A percentile compares a stretch with the other conserved stretches of the same genome.
phyloP scores from a whole-genome alignment of 2,329 filamentous ascomycete species.

The Pyricularia pennisetigena region DNA sequence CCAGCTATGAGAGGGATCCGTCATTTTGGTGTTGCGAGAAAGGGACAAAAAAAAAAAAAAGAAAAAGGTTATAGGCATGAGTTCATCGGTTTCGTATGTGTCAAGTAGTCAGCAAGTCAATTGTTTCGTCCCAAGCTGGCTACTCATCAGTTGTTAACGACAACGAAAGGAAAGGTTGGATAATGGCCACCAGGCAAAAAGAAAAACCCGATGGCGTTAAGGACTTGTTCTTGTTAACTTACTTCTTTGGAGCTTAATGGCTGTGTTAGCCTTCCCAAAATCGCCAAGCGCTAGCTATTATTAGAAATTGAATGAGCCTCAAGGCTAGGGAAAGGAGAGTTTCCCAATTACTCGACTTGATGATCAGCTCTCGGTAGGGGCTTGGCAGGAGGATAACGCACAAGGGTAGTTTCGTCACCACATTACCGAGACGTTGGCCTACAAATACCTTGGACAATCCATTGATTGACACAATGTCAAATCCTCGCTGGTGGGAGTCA shows the following conservation, averaged over 20 bases:
- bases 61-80: not conserved
- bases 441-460: too few relatives aligned
- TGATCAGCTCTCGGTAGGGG: not conserved
- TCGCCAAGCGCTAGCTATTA: not conserved
- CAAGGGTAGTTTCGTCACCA: too few relatives aligned
- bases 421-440: too few relatives aligned
- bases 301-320: not conserved
- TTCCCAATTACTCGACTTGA: not conserved
- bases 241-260: not conserved
- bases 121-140: not conserved
- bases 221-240: not conserved
- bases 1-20: not conserved
- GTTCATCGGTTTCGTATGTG: not conserved
- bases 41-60: too few relatives aligned
- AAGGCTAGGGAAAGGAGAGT: not conserved
- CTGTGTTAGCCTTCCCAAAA: not conserved
- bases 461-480: not conserved
- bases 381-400: too few relatives aligned
- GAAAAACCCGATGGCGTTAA: not conserved
- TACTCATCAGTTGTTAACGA: not conserved
- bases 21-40: not conserved
- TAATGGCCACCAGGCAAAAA: not conserved
- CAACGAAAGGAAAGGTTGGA: not conserved
- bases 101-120: not conserved
- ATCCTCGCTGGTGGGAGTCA: not conserved